Evolutionary conservation across 2,329 filamentous ascomycete genomes (phyloP).

Genomic region (Diaporthe citriasiana): DNA sequence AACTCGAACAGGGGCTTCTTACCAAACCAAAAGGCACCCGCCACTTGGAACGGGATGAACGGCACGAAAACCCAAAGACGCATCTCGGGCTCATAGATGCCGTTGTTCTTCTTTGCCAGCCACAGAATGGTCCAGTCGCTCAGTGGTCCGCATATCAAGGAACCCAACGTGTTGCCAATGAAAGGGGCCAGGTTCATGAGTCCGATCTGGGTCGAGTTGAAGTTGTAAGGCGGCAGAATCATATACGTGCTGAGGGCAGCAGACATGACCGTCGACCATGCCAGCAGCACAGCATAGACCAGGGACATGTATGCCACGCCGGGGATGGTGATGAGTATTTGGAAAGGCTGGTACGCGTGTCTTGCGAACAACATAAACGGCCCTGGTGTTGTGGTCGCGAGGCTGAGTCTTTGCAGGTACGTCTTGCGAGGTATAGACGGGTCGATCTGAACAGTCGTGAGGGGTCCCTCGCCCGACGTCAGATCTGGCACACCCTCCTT

Average conservation of each 20-base stretch:
- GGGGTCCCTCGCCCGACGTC: neutral
- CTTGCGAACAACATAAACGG: constrained; percentile 39
- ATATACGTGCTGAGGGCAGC: constrained; percentile 40
- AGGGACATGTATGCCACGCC: constrained; percentile 42
- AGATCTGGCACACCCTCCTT: constrained; percentile 16
- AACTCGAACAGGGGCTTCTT: neutral
- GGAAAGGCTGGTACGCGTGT: constrained; percentile 42
- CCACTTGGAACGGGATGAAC: constrained; percentile 46
- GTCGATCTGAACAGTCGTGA: constrained; percentile 33
- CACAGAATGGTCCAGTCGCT: constrained; percentile 53
- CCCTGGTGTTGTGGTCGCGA: constrained; percentile 40
- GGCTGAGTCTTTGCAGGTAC: constrained; percentile 39
- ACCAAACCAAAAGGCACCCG: constrained; percentile 42
- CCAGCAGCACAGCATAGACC: constrained; percentile 42
- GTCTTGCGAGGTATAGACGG: constrained; percentile 37
- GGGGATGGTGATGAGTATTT: constrained; percentile 41
- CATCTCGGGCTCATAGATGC: constrained; percentile 56
- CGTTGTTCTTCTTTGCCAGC: constrained; percentile 51
- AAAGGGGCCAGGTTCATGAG: constrained; percentile 43
- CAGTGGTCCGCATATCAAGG: constrained; percentile 52
- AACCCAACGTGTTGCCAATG: constrained; percentile 48
- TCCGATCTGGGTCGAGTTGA: constrained; percentile 41
- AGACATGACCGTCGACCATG: constrained; percentile 41
- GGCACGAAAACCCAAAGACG: constrained; percentile 48
- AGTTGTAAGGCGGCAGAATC: constrained; percentile 41